Evolutionary conservation across 2,329 filamentous ascomycete species (phyloP).

Genomic region (Cytospora chrysosperma): DNA sequence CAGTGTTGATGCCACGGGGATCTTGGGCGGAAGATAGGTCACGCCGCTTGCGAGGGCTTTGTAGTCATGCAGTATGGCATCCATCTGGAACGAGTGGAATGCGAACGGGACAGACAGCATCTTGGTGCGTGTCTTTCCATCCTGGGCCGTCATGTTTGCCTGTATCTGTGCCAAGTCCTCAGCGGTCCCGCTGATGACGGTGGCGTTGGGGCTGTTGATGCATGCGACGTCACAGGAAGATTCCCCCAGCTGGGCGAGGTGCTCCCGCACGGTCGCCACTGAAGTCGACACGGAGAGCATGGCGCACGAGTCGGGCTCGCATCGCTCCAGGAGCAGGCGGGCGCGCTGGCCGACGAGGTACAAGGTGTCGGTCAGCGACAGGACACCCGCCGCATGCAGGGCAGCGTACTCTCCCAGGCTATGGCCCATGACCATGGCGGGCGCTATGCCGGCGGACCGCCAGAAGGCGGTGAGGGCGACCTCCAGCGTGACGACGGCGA

Average conservation of each 20-base stretch:
- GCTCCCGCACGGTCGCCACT: constrained; percentile 38
- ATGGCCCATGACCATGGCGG: constrained; percentile 56
- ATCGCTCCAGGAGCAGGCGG: constrained; percentile 51
- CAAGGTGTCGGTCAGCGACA: constrained; percentile 58
- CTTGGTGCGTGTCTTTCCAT: background rate
- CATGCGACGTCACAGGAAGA: background rate
- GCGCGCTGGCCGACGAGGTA: constrained; percentile 58
- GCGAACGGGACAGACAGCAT: background rate
- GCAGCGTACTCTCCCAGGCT: constrained; percentile 75
- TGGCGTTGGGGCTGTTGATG: background rate
- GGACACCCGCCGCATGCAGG: constrained; percentile 56
- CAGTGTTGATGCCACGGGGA: constrained; percentile 29
- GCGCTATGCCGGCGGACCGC: background rate
- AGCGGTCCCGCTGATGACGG: background rate
- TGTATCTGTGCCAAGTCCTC: too few relatives aligned
- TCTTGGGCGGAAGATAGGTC: background rate
- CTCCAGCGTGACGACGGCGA: background rate
- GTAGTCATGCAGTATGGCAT: background rate
- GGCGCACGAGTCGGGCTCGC: constrained; percentile 52
- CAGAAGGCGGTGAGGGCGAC: background rate
- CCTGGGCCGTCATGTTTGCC: too few relatives aligned
- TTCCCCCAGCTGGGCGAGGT: background rate
- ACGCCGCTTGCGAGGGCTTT: background rate
- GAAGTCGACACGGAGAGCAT: constrained; percentile 59
- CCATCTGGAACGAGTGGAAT: constrained; percentile 4